These are phyloP conservation scores for Colletotrichum sp. DNA, from an alignment of 2,329 filamentous ascomycete genomes.

Conservation along the genomic window DNA sequence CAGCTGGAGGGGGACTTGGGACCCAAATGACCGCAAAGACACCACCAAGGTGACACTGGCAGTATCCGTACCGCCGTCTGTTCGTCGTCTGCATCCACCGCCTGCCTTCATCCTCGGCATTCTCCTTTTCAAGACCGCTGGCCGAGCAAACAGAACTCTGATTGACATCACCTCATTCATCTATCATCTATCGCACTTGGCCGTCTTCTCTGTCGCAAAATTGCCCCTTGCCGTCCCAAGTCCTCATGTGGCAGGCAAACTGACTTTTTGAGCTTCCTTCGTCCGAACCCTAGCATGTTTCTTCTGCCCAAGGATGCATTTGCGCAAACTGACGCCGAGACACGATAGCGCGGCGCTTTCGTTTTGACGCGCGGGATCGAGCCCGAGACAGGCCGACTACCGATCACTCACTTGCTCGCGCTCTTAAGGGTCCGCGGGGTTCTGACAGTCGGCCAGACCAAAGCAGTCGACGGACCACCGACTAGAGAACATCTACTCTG, in stretches of 20 bases:
- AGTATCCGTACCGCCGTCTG: not conserved
- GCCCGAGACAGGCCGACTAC: conserved; percentile 4
- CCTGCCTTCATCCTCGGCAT: not conserved
- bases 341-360: conserved; percentile 2
- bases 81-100: not conserved
- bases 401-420: not conserved
- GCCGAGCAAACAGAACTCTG: not conserved
- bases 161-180: not conserved
- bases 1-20: not conserved
- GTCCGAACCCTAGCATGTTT: not conserved
- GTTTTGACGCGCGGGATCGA: not conserved
- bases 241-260: not conserved
- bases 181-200: not conserved
- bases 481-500: not conserved
- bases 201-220: not conserved
- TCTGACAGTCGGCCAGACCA: not conserved
- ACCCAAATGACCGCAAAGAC: not conserved
- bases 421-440: not conserved
- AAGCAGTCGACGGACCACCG: not conserved
- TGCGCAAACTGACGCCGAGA: conserved; percentile 6
- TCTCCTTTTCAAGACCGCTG: conserved; percentile 1
- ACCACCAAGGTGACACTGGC: conserved; percentile 1
- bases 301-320: not conserved
- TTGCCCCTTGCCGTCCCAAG: not conserved
- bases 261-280: not conserved